Evolutionary conservation across 345 rosid genomes (phyloP).

Genomic region (Cochlearia excelsa): DNA sequence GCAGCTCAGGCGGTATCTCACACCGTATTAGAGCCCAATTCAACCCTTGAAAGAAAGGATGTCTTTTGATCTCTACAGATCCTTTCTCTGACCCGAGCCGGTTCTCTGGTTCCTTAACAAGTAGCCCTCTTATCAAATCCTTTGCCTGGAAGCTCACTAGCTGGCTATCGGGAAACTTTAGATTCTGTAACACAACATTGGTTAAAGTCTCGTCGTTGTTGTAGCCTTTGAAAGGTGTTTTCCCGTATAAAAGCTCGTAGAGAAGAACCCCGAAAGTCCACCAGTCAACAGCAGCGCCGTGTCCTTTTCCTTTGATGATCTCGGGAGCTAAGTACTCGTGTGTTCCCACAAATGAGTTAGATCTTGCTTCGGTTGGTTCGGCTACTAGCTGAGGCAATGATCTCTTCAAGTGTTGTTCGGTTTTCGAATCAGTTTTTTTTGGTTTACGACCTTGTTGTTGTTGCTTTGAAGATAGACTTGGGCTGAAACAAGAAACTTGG

Average conservation of each 20-base stretch:
- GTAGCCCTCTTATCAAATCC: constrained; percentile 76
- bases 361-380: constrained; percentile 94
- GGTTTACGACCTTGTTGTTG: constrained; percentile 58
- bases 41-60: constrained; percentile 87
- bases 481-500: constrained; percentile 87
- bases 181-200: constrained; percentile 71
- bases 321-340: constrained; percentile 98
- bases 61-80: constrained; percentile 91
- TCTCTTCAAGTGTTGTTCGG: constrained; percentile 40
- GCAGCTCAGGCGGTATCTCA: constrained; percentile 83
- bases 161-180: constrained; percentile 75
- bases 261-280: constrained; percentile 95
- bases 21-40: constrained; percentile 96
- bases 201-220: constrained; percentile 80
- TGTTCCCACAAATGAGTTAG: constrained; percentile 96
- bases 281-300: constrained; percentile 99
- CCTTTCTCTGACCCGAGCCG: constrained; percentile 81
- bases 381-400: constrained; percentile 93
- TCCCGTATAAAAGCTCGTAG: constrained; percentile 83
- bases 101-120: constrained; percentile 87
- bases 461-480: constrained; percentile 63
- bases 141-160: constrained; percentile 79
- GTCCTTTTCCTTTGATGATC: constrained; percentile 96
- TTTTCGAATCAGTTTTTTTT: constrained; percentile 45
- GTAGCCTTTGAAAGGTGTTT: constrained; percentile 84